These are phyloP conservation scores for Stephanodiscus triporus DNA, from an alignment of 108 stramenopile species.

Conservation along the genomic window DNA sequence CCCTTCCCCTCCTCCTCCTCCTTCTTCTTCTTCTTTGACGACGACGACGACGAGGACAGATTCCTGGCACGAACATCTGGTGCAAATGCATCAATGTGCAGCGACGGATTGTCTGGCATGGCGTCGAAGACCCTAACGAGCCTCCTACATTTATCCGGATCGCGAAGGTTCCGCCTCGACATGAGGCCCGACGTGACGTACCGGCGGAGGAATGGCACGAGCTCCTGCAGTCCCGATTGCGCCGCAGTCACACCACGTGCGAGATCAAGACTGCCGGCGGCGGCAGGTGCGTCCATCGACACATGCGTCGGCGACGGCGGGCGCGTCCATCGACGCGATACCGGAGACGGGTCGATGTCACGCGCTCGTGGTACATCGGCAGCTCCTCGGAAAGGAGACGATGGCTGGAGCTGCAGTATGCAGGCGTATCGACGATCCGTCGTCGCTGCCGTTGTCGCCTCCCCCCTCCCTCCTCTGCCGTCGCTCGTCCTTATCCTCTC, in stretches of 20 bases:
- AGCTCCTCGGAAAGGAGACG: slow-evolving; percentile 85
- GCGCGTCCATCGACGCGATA: slow-evolving; percentile 12
- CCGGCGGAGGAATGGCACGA: slow-evolving; percentile 78
- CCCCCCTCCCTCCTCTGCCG: no score
- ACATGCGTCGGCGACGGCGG: slow-evolving; percentile 27
- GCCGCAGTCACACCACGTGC: slow-evolving; percentile 35
- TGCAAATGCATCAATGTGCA: slow-evolving; percentile 90
- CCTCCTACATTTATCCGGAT: slow-evolving; percentile 66
- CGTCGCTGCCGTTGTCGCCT: not conserved
- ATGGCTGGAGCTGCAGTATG: slow-evolving; percentile 73
- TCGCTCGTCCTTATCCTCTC: no score
- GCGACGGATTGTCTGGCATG: slow-evolving; percentile 65
- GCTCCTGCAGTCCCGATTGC: slow-evolving; percentile 79
- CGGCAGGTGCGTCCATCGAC: no score
- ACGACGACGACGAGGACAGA: slow-evolving; percentile 34
- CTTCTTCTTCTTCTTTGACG: no score
- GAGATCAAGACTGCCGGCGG: slow-evolving; percentile 5
- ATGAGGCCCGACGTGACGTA: slow-evolving; percentile 63
- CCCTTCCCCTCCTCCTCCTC: not conserved
- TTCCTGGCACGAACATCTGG: slow-evolving; percentile 78
- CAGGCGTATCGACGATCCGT: slow-evolving; percentile 46
- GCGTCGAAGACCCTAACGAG: slow-evolving; percentile 68
- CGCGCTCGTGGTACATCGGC: slow-evolving; percentile 71
- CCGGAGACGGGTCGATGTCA: slow-evolving; percentile 69
- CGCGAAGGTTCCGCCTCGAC: slow-evolving; percentile 56